These are phyloP conservation scores for Colletotrichum sp. DNA, from an alignment of 2,329 filamentous ascomycete species.

Conservation along the genomic window DNA sequence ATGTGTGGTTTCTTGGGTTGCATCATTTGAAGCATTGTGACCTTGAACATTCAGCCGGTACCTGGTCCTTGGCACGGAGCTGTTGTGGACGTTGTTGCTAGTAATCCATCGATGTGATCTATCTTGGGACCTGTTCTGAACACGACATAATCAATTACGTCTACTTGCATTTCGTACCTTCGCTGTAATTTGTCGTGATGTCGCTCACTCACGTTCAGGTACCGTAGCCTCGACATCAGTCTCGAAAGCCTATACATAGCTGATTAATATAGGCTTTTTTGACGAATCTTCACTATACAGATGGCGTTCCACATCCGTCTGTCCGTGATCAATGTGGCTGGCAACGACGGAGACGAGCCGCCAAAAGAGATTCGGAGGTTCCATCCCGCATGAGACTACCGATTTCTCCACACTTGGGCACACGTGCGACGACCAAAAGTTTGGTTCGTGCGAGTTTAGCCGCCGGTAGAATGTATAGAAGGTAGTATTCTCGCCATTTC, in stretches of 20 bases:
- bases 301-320: neutral
- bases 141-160: neutral
- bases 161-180: neutral
- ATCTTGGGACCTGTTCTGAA: neutral
- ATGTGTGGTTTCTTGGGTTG: neutral
- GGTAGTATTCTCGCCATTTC: neutral
- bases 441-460: neutral
- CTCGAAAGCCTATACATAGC: accelerated
- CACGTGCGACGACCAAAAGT: neutral
- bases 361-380: constrained; percentile 1
- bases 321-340: neutral
- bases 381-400: neutral
- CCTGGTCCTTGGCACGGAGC: neutral
- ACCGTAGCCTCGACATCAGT: accelerated
- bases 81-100: neutral
- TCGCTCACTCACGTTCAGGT: accelerated
- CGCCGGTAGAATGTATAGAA: neutral
- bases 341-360: neutral
- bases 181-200: neutral
- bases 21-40: neutral
- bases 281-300: neutral
- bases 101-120: neutral
- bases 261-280: neutral
- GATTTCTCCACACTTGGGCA: neutral
- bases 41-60: neutral